Base-by-base conservation (phyloP, 2,329 filamentous ascomycete species). In the Ophioceras dolichostomum region DNA sequence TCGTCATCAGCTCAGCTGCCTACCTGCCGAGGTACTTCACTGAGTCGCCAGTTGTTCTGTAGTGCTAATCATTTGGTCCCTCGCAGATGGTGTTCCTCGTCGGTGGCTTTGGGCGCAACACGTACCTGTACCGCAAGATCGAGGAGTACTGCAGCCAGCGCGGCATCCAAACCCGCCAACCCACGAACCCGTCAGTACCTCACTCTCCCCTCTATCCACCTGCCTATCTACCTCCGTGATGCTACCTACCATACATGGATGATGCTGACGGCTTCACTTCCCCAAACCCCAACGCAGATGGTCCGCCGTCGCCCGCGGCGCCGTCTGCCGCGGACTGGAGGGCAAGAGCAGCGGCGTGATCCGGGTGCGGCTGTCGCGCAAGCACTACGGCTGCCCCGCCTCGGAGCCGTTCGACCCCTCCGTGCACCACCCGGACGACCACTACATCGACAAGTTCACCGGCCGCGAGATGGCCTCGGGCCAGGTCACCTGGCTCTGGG, bases 271-370 rank as follows among this genome's bases (percentile, higher is more conserved):
- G 24, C 24, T 8, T 26, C 24, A 8, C 8, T 13, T 28, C 12
- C 26, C 14, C 10, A 31, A 9, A 18, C 4, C 2, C 13, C 8
- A 17, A 12, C 6, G 18, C 19, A 34, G 32, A 24, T 39, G 37
- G 32, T 41, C 33, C 5, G 39, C 39, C 3, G 39, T 39, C 2
- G 36, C 39, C 10, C 36, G 36, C 8, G 39, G 44, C 17, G 46
- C 43, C 8, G 43, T 48, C 12, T 42, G 42, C 21, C 39, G 44
- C 17, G 46, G 44, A 8, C 43, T 48, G 13, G 46, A 46, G 17
- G n/a, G 17, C 30, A 34, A 16, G 34, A 41, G 30, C 26, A 20
- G 19, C 10, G 38, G 45, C 18, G 37, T 45, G 6, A 38, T 47
- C 31, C 41, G 37, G 30, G 35, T 44, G 6, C 43, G 46, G 13